A percentile compares a stretch with the other conserved stretches of the same genome.
Conservation (phyloP, 1,139 yeast genomes). For the Magnusiomyces ingens region DNA sequence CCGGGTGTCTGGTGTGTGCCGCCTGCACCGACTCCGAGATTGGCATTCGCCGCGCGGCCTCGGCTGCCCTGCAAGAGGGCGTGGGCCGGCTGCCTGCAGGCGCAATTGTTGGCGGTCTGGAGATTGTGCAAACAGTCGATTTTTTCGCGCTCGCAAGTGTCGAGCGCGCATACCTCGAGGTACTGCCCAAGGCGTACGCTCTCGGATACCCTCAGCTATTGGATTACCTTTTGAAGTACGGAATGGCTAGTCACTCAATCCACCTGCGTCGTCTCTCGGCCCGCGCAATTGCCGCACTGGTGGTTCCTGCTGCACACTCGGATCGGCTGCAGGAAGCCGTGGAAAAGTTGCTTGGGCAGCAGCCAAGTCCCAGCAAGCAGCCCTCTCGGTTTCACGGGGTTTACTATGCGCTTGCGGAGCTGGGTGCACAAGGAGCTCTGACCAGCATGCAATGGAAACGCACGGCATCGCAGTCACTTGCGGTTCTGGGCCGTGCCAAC, state of each 20-base stretch:
- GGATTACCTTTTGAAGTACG: neutral
- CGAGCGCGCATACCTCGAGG: constrained; percentile 33
- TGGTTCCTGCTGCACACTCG: neutral
- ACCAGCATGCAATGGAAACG: constrained; percentile 1
- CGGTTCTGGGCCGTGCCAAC: constrained; percentile 2
- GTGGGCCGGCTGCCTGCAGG: constrained; percentile 58
- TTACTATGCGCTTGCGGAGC: constrained; percentile 1
- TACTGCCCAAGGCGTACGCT: constrained; percentile 31
- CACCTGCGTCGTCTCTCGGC: constrained; percentile 17
- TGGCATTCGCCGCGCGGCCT: constrained; percentile 68
- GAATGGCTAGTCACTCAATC: neutral
- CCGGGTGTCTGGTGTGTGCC: constrained; percentile 39
- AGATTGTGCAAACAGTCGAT: constrained; percentile 54
- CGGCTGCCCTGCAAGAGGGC: constrained; percentile 83
- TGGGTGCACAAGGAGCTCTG: neutral
- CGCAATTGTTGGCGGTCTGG: constrained; percentile 33
- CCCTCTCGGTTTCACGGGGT: constrained; percentile 3
- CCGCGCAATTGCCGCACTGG: constrained; percentile 4
- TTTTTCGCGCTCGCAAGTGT: constrained; percentile 41
- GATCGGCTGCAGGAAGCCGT: neutral
- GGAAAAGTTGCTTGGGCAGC: neutral
- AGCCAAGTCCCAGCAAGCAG: neutral
- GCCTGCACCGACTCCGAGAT: constrained; percentile 68
- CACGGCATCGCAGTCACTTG: constrained; percentile 5
- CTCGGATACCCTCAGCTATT: constrained; percentile 28